Conservation (phyloP, 2,329 filamentous ascomycete species). For the Beauveria varroae region DNA sequence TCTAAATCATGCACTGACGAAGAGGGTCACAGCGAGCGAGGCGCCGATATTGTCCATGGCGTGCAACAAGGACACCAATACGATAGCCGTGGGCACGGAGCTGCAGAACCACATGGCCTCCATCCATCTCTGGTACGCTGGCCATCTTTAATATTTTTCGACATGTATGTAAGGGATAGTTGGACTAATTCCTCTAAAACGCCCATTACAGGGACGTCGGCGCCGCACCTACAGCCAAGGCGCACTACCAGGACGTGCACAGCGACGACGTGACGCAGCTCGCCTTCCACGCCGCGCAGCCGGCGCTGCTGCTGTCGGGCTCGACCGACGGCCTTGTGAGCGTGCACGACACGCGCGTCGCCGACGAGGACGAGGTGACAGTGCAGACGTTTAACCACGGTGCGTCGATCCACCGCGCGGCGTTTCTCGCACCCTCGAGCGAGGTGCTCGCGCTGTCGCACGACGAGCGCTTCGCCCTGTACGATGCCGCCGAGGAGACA, state of each 20-base stretch:
- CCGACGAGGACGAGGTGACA: constrained; percentile 70
- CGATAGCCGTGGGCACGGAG: constrained; percentile 67
- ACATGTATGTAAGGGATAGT: neutral
- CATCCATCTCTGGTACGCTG: constrained; percentile 50
- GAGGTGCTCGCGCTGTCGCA: constrained; percentile 68
- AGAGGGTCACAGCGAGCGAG: constrained; percentile 29
- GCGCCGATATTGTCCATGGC: constrained; percentile 58
- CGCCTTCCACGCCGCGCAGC: constrained; percentile 50
- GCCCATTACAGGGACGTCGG: constrained; percentile 46
- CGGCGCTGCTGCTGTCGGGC: constrained; percentile 61
- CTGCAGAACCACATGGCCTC: constrained; percentile 55
- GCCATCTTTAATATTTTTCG: too few species aligned
- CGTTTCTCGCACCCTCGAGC: constrained; percentile 53
- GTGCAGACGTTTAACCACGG: constrained; percentile 73
- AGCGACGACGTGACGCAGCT: constrained; percentile 59
- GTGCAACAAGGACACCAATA: constrained; percentile 46
- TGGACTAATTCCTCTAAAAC: neutral
- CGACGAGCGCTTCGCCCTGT: constrained; percentile 70
- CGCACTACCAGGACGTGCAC: constrained; percentile 57
- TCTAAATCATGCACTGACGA: constrained; percentile 15
- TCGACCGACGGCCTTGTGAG: constrained; percentile 76
- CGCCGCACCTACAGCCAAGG: constrained; percentile 35
- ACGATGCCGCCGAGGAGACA: constrained; percentile 58
- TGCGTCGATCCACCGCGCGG: constrained; percentile 66
- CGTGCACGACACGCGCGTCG: constrained; percentile 62